phyloP scores from a whole-genome alignment of 768 basidiomycete species.

The Tephrocybe sp. region DNA sequence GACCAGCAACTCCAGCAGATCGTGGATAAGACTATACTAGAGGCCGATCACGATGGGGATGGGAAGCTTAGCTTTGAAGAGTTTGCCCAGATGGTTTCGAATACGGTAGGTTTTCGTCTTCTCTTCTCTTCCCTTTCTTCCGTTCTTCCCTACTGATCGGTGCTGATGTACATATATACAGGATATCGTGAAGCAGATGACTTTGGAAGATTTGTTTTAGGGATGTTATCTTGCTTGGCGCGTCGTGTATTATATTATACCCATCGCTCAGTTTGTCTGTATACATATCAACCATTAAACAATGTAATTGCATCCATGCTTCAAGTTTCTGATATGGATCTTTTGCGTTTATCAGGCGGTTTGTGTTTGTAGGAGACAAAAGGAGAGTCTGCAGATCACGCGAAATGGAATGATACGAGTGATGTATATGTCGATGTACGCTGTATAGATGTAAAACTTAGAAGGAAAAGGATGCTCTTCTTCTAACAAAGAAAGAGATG shows the following conservation, averaged over 20 bases:
- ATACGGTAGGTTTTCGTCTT: slow-evolving; percentile 63
- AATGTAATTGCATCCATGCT: no score
- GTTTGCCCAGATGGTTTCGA: slow-evolving; percentile 95
- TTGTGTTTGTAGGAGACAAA: no score
- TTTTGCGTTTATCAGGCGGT: no score
- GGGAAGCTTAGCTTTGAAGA: slow-evolving; percentile 98
- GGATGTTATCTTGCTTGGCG: not conserved
- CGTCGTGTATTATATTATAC: slow-evolving; percentile 8
- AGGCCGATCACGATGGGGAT: slow-evolving; percentile 97
- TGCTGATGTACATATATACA: slow-evolving; percentile 25
- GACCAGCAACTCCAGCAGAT: slow-evolving; percentile 99
- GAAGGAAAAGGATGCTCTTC: no score
- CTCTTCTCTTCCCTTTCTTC: no score
- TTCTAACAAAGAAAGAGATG: not conserved
- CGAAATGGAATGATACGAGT: slow-evolving; percentile 4
- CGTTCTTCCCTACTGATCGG: not conserved
- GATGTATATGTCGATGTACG: no score
- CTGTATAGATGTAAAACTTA: no score
- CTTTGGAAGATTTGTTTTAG: slow-evolving; percentile 89
- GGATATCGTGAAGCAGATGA: slow-evolving; percentile 99
- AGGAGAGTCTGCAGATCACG: not conserved
- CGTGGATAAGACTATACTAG: slow-evolving; percentile 99
- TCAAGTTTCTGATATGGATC: no score
- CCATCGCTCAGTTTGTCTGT: no score
- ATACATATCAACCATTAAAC: no score